These are phyloP conservation scores for Populus hybrid DNA, from an alignment of 441 rosid species.

Conservation along the genomic window DNA sequence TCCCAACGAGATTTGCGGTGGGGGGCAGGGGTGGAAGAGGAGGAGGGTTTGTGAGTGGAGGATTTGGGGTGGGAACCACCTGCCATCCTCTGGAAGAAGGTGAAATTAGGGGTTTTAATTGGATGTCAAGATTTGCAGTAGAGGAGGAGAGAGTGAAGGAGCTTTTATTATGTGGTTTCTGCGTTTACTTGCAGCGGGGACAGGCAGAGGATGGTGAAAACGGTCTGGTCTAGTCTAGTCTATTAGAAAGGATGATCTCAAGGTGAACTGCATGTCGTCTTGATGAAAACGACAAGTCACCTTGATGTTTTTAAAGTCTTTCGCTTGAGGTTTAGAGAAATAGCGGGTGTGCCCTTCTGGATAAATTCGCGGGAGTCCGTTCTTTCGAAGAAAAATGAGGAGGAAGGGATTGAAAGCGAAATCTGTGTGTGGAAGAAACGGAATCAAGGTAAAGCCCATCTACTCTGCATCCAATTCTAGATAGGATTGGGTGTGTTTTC, in stretches of 20 bases:
- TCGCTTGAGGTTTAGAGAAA: neutral
- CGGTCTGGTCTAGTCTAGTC: neutral
- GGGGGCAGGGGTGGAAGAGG: conserved; percentile 32
- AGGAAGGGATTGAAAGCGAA: neutral
- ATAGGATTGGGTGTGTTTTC: neutral
- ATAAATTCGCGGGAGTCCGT: neutral
- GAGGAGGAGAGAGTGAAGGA: neutral
- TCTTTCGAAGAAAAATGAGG: neutral
- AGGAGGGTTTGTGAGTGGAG: conserved; percentile 29
- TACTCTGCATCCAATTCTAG: neutral
- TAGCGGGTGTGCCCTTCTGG: conserved; percentile 1
- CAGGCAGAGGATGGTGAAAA: neutral
- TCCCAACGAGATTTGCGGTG: conserved; percentile 58
- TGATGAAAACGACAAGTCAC: neutral
- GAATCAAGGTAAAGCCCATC: neutral
- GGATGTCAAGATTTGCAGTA: neutral
- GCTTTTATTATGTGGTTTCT: neutral
- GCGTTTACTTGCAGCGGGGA: neutral
- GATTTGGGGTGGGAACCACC: conserved; percentile 49
- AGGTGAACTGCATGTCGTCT: neutral
- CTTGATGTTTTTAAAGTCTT: neutral
- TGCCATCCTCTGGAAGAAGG: conserved; percentile 38
- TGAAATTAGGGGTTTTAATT: neutral
- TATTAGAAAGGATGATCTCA: neutral
- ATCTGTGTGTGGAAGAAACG: neutral